Base-by-base conservation (phyloP, 1,139 yeast genomes). In the Spathaspora sp. region DNA sequence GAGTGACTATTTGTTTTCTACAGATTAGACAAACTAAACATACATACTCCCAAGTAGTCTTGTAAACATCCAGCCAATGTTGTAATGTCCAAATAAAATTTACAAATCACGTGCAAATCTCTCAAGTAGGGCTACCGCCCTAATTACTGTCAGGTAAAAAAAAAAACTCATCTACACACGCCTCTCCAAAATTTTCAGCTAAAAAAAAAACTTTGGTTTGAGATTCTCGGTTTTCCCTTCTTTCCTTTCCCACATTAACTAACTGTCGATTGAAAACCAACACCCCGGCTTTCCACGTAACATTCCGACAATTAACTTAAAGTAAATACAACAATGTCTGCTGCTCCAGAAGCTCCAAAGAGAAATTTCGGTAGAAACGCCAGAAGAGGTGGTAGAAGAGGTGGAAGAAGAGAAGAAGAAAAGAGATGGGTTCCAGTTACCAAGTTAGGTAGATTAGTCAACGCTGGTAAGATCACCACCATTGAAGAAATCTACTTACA, bases 361-460 rank as follows among this genome's bases (percentile, higher is more conserved):
- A 81, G 81, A 74, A 86, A 86, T 74, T 52, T 43, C 54, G 55
- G 48, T 38, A 41, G 26, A 37, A 89, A 86, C 65, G 81, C 84
- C 63, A 84, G 82, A 70, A 59, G 62, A 58, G 77, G 77, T 73
- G 84, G 82, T 67, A 84, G 86, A 68, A 67, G 77, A 61, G 80
- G 89, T 65, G 81, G 87, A 73, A 81, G 86, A 74, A 78, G 81
- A 65, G 84, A 80, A 63, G 97, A 91, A 79, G 98, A 93, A 84
- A 91, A 93, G 84, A 97, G 95, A 65, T 93, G 99, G 99, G 86
- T 86, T 68, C 99, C 99, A 80, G 99, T 93, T 74, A 93, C 99
- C 93, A 95, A 93, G 86, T 89, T 93, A 74, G 99, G 99, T 80
- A 91, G 99, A 86, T 86, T 93, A 70, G 99, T 95, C 65, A 90